phyloP scores from a whole-genome alignment of 2,329 filamentous ascomycete genomes.

The Talaromyces funiculosus region DNA sequence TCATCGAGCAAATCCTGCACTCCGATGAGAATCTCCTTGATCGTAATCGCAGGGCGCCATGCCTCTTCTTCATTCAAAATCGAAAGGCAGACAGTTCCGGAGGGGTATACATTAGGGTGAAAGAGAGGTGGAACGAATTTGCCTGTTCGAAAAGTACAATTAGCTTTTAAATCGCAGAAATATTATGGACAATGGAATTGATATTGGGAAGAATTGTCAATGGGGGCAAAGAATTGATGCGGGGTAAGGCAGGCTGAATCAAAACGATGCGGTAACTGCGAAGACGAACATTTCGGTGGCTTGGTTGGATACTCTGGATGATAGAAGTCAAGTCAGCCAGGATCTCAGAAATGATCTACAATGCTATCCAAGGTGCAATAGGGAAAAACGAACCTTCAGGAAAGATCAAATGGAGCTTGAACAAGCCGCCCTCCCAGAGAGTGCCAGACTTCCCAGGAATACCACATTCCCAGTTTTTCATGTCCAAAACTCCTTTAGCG shows the following conservation, averaged over 20 bases:
- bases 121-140: slow-evolving; percentile 95
- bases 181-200: neutral
- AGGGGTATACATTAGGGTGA: slow-evolving; percentile 97
- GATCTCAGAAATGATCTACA: neutral
- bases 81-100: slow-evolving; percentile 91
- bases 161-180: neutral
- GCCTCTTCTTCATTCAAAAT: slow-evolving; percentile 98
- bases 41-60: slow-evolving; percentile 97
- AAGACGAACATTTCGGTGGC: slow-evolving; percentile 83
- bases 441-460: slow-evolving; percentile 96
- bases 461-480: slow-evolving; percentile 95
- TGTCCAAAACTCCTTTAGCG: slow-evolving; percentile 72
- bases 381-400: slow-evolving; percentile 67
- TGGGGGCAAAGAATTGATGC: neutral
- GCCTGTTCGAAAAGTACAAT: slow-evolving; percentile 50
- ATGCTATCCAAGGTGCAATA: neutral
- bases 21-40: slow-evolving; percentile 93
- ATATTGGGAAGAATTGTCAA: neutral
- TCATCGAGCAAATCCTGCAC: slow-evolving; percentile 95
- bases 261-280: neutral
- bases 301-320: slow-evolving; percentile 90
- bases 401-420: slow-evolving; percentile 89
- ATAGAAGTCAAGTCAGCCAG: slow-evolving; percentile 16
- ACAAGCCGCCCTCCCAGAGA: slow-evolving; percentile 94
- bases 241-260: neutral